phyloP scores from a whole-genome alignment of 192 early-diverging fungal species.

The Glomus cerebriforme region DNA sequence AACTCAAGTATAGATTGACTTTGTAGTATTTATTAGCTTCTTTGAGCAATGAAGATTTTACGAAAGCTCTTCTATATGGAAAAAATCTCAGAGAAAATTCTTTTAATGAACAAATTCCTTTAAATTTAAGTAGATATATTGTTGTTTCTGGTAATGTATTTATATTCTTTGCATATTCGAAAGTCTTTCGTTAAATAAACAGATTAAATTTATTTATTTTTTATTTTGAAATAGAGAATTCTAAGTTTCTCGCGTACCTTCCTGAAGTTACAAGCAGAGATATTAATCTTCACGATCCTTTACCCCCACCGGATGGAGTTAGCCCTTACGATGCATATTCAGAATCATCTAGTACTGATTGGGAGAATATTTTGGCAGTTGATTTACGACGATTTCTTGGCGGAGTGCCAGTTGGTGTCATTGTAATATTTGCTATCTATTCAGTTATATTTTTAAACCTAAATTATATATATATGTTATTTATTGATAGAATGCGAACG shows the following conservation, averaged over 20 bases:
- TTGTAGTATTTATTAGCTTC: neutral
- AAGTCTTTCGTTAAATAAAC: neutral
- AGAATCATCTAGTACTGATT: neutral
- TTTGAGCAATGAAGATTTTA: neutral
- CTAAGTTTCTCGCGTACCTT: conserved; percentile 50
- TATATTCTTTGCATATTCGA: conserved; percentile 26
- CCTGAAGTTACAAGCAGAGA: conserved; percentile 50
- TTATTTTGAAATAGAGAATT: conserved; percentile 37
- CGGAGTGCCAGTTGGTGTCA: conserved; percentile 4
- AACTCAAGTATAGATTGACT: neutral
- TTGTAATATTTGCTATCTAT: neutral
- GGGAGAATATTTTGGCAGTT: neutral
- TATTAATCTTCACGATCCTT: conserved; percentile 65
- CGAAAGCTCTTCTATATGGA: conserved; percentile 22
- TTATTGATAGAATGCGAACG: conserved; percentile 6
- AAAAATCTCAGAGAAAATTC: conserved; percentile 4
- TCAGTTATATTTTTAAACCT: neutral
- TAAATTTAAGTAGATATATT: conserved; percentile 47
- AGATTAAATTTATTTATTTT: conserved; percentile 6
- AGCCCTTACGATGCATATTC: conserved; percentile 6
- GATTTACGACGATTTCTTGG: neutral
- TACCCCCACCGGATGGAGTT: conserved; percentile 54
- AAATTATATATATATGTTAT: neutral
- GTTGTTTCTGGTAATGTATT: conserved; percentile 38
- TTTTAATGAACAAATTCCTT: conserved; percentile 36